A percentile compares a stretch with the other conserved stretches of the same genome.
Conservation (phyloP, 169 alveolate species). For the Amoebophrya sp. region DNA sequence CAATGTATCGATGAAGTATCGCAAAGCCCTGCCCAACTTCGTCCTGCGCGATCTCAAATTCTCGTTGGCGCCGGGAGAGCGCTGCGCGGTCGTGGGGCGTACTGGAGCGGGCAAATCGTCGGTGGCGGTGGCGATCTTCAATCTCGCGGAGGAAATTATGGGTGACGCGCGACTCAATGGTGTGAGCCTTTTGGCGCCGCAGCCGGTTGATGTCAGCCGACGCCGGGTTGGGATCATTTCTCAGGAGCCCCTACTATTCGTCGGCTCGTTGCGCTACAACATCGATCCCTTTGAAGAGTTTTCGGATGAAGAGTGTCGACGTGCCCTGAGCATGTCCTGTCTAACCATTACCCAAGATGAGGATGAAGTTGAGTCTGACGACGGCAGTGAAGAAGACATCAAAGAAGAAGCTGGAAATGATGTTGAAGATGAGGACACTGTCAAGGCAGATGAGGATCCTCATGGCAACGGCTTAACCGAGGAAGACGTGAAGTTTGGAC, state of each 20-base stretch:
- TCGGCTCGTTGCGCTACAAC: slow-evolving; percentile 61
- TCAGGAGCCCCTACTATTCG: slow-evolving; percentile 63
- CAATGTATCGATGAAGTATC: not conserved
- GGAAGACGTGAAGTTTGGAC: too few relatives aligned
- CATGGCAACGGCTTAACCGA: too few relatives aligned
- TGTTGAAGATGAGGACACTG: too few relatives aligned
- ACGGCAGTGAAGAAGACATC: too few relatives aligned
- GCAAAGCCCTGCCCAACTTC: slow-evolving; percentile 43
- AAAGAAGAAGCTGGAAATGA: too few relatives aligned
- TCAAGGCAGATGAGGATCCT: too few relatives aligned
- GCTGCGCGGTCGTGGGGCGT: slow-evolving; percentile 76
- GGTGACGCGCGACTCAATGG: slow-evolving; percentile 56
- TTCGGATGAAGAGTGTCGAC: slow-evolving; percentile 50
- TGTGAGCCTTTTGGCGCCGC: slow-evolving; percentile 51
- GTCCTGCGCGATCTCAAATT: slow-evolving; percentile 57
- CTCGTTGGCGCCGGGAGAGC: slow-evolving; percentile 53
- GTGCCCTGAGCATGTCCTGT: slow-evolving; percentile 38
- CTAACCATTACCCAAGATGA: too few relatives aligned
- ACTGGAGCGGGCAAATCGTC: slow-evolving; percentile 80
- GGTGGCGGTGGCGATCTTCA: slow-evolving; percentile 57
- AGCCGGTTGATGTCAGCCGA: slow-evolving; percentile 51
- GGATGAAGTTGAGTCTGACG: too few relatives aligned
- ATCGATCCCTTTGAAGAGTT: slow-evolving; percentile 62
- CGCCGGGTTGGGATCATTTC: slow-evolving; percentile 61
- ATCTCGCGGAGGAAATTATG: slow-evolving; percentile 54